These are phyloP conservation scores for Sinapis alba DNA, from an alignment of 441 rosid genomes.

Conservation along the genomic window DNA sequence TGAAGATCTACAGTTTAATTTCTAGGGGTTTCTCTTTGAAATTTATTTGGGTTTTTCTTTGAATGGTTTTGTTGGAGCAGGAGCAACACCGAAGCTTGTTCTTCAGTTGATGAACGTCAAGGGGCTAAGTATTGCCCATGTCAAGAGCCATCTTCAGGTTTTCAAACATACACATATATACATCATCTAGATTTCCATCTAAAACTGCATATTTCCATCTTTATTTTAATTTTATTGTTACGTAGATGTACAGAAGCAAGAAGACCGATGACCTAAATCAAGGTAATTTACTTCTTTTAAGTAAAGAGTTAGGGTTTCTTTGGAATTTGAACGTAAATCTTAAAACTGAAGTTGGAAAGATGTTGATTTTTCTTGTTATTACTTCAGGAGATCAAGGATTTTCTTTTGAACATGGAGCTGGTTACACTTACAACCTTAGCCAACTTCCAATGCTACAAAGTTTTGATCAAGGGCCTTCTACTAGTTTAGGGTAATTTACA, in stretches of 20 bases:
- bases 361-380: neutral
- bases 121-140: conserved; percentile 93
- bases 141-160: conserved; percentile 98
- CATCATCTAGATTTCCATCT: neutral
- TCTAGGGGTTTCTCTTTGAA: conserved; percentile 36
- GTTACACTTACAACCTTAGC: conserved; percentile 58
- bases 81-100: conserved; percentile 93
- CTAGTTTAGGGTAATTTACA: conserved; percentile 49
- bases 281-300: conserved; percentile 45
- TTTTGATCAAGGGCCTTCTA: conserved; percentile 54
- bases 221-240: conserved; percentile 7
- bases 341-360: conserved; percentile 30
- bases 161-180: neutral
- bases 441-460: conserved; percentile 64
- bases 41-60: conserved; percentile 5
- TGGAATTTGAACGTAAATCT: conserved; percentile 9
- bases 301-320: conserved; percentile 23
- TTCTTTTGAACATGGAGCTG: conserved; percentile 49
- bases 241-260: conserved; percentile 92
- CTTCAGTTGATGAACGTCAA: conserved; percentile 88
- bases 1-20: conserved; percentile 18
- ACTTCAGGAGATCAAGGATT: conserved; percentile 50
- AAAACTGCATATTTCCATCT: neutral
- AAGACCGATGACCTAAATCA: conserved; percentile 63
- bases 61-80: conserved; percentile 43